Evolutionary conservation across 257 asterid species (phyloP).

Genomic region (Fraxinus anomala): DNA sequence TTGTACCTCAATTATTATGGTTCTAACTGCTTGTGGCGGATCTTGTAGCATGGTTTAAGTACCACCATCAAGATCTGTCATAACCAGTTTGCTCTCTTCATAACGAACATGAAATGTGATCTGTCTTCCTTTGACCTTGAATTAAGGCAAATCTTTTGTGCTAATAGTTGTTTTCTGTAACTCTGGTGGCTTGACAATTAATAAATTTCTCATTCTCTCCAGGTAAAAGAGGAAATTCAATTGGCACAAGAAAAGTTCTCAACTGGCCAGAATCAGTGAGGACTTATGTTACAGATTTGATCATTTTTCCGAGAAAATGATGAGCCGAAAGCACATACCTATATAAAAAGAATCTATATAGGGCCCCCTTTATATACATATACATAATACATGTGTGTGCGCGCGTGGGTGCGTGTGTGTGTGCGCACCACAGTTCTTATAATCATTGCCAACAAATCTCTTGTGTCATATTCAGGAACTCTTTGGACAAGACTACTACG

Average conservation of each 20-base stretch:
- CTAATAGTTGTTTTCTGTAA: no score
- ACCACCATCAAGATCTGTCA: no score
- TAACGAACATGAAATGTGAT: no score
- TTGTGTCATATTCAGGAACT: slow-evolving; percentile 34
- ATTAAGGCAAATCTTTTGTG: no score
- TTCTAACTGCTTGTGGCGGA: no score
- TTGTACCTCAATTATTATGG: no score
- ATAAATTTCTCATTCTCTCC: slow-evolving; percentile 13
- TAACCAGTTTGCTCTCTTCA: no score
- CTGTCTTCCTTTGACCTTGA: no score
- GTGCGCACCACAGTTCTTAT: neutral
- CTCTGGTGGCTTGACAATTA: no score
- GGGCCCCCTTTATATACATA: no score
- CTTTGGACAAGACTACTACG: slow-evolving; percentile 15
- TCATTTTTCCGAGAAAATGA: neutral
- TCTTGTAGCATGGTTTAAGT: no score
- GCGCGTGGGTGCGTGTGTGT: no score
- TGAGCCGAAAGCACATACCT: neutral
- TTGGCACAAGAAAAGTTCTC: slow-evolving; percentile 23
- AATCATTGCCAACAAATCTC: neutral
- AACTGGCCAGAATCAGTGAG: slow-evolving; percentile 39
- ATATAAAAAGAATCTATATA: neutral
- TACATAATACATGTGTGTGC: neutral
- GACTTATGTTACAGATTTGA: neutral
- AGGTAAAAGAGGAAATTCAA: slow-evolving; percentile 53